phyloP scores from a whole-genome alignment of 2,329 filamentous ascomycete species.

The Grosmannia clavigera region DNA sequence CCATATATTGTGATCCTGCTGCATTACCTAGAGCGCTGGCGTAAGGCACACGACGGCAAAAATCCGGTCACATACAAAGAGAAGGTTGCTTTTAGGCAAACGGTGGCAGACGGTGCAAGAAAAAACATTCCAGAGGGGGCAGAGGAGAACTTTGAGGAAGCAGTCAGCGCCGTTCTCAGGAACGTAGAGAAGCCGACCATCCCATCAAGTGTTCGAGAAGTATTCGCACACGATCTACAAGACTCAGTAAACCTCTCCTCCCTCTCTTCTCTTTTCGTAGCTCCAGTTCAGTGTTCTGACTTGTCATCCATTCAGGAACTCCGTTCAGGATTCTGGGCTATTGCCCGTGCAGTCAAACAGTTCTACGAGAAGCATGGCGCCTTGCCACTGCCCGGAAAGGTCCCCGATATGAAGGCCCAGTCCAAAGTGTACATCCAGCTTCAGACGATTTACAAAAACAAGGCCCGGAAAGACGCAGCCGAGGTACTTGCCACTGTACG shows the following conservation, averaged over 20 bases:
- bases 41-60: slow-evolving; percentile 51
- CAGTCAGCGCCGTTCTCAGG: slow-evolving; percentile 75
- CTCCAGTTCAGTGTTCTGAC: neutral
- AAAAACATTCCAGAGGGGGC: slow-evolving; percentile 68
- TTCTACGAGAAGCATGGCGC: slow-evolving; percentile 65
- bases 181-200: slow-evolving; percentile 60
- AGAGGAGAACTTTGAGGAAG: slow-evolving; percentile 96
- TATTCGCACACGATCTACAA: slow-evolving; percentile 53
- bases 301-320: neutral
- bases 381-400: slow-evolving; percentile 71
- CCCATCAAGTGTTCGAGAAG: slow-evolving; percentile 57
- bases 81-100: slow-evolving; percentile 68
- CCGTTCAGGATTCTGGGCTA: slow-evolving; percentile 71
- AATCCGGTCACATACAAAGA: slow-evolving; percentile 68
- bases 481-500: slow-evolving; percentile 60
- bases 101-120: slow-evolving; percentile 55
- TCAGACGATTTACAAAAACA: slow-evolving; percentile 85
- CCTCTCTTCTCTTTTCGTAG: neutral
- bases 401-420: slow-evolving; percentile 97
- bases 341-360: slow-evolving; percentile 62
- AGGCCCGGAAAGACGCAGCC: slow-evolving; percentile 65
- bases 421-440: slow-evolving; percentile 81
- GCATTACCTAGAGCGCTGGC: slow-evolving; percentile 75
- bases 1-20: slow-evolving; percentile 77
- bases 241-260: neutral